These are phyloP conservation scores for Amphicarpaea edgeworthii DNA, from an alignment of 306 rosid species.

Conservation along the genomic window DNA sequence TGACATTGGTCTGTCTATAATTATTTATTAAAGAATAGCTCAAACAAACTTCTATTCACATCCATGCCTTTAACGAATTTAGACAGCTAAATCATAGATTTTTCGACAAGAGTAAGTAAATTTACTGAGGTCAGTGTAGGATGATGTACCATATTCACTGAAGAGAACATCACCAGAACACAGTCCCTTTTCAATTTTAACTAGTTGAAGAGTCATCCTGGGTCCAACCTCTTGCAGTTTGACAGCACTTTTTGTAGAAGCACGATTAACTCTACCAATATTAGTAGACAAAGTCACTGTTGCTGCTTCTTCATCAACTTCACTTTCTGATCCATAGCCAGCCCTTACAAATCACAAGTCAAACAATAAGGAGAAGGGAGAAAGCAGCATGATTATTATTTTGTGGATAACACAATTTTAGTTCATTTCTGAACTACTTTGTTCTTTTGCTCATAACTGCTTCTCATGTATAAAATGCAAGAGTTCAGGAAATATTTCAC, in stretches of 20 bases:
- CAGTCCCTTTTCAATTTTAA: conserved; percentile 86
- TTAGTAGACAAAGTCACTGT: conserved; percentile 77
- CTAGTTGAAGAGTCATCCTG: conserved; percentile 90
- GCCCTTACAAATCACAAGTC: conserved; percentile 63
- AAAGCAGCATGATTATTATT: background rate
- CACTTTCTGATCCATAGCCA: conserved; percentile 98
- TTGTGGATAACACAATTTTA: background rate
- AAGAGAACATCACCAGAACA: conserved; percentile 86
- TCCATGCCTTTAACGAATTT: background rate
- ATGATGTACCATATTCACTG: conserved; percentile 72
- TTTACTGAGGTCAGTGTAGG: conserved; percentile 18
- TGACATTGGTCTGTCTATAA: background rate
- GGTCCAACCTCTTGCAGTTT: conserved; percentile 99
- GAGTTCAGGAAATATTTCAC: too few species aligned
- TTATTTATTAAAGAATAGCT: background rate
- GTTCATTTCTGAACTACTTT: too few species aligned
- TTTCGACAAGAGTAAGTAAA: background rate
- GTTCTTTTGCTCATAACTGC: too few species aligned
- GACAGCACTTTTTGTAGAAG: conserved; percentile 91
- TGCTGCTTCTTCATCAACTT: conserved; percentile 96
- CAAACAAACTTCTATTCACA: background rate
- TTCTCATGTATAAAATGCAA: too few species aligned
- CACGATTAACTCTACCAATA: conserved; percentile 82
- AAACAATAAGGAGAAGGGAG: conserved; percentile 19
- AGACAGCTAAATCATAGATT: conserved; percentile 19